These are phyloP conservation scores for Vigna unguiculata DNA, from an alignment of 306 rosid species.

Conservation along the genomic window DNA sequence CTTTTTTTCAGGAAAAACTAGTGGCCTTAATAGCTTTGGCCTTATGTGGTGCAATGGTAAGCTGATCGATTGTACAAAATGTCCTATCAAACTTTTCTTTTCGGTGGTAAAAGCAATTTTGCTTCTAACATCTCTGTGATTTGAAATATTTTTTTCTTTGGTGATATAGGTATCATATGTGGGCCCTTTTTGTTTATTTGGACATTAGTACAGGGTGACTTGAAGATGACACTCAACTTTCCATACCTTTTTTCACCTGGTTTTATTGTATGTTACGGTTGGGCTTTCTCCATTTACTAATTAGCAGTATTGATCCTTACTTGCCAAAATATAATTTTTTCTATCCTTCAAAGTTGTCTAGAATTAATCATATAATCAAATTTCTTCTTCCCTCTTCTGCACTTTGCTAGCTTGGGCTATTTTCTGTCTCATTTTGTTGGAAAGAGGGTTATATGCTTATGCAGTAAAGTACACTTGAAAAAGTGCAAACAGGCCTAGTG, in stretches of 20 bases:
- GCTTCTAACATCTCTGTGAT: conserved; percentile 19
- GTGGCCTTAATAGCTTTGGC: conserved; percentile 92
- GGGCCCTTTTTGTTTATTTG: conserved; percentile 70
- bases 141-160: conserved; percentile 5
- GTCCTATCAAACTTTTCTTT: conserved; percentile 17
- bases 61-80: conserved; percentile 39
- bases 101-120: background rate
- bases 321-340: background rate
- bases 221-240: conserved; percentile 67
- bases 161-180: conserved; percentile 65
- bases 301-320: conserved; percentile 12
- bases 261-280: conserved; percentile 61
- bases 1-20: conserved; percentile 70
- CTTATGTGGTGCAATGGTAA: conserved; percentile 96
- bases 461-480: background rate
- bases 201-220: conserved; percentile 76
- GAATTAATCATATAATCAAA: conserved; percentile 24
- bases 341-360: conserved; percentile 25
- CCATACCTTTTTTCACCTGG: conserved; percentile 73
- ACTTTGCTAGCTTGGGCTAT: conserved; percentile 30
- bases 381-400: background rate
- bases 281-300: conserved; percentile 22
- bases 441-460: conserved; percentile 16
- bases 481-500: background rate
- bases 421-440: background rate